Conservation (phyloP, 2,329 filamentous ascomycete species). For the Gliomastix tumulicola region DNA sequence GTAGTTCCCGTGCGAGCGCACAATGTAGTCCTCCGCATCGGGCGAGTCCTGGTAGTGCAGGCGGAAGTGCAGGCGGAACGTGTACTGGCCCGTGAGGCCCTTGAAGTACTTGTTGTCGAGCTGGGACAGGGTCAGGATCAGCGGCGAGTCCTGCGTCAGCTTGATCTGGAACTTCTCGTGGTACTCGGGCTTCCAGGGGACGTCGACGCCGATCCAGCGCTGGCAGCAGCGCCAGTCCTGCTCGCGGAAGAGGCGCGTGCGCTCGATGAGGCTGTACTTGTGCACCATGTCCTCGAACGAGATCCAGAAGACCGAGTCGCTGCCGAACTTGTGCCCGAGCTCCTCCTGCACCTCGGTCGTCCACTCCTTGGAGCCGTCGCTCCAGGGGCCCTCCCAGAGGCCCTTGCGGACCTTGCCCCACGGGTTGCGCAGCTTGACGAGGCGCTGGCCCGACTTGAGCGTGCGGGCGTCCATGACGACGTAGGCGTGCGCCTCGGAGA, state of each 20-base stretch:
- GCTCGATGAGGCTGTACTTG: constrained; percentile 55
- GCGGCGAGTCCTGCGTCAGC: constrained; percentile 46
- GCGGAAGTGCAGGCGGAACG: constrained; percentile 41
- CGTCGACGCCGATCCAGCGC: constrained; percentile 55
- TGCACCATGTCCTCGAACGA: constrained; percentile 54
- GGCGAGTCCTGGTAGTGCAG: constrained; percentile 39
- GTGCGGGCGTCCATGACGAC: constrained; percentile 52
- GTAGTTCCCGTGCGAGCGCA: constrained; percentile 51
- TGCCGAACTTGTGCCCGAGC: constrained; percentile 51
- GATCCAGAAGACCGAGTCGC: constrained; percentile 59
- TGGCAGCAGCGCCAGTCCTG: constrained; percentile 49
- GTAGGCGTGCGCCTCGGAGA: constrained; percentile 52
- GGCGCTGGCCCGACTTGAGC: constrained; percentile 42
- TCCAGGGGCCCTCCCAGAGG: constrained; percentile 54
- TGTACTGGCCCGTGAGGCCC: constrained; percentile 53
- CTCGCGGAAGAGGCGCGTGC: constrained; percentile 54
- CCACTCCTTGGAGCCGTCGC: constrained; percentile 55
- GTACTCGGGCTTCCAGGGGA: constrained; percentile 56
- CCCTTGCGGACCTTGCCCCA: constrained; percentile 53
- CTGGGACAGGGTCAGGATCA: constrained; percentile 55
- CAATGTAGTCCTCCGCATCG: constrained; percentile 50
- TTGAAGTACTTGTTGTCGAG: constrained; percentile 56
- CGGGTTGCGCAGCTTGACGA: constrained; percentile 53
- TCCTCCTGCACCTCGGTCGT: constrained; percentile 50
- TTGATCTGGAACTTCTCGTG: constrained; percentile 55